Base-by-base conservation (phyloP, 2,329 filamentous ascomycete species). In the Tympanopsis confertula region DNA sequence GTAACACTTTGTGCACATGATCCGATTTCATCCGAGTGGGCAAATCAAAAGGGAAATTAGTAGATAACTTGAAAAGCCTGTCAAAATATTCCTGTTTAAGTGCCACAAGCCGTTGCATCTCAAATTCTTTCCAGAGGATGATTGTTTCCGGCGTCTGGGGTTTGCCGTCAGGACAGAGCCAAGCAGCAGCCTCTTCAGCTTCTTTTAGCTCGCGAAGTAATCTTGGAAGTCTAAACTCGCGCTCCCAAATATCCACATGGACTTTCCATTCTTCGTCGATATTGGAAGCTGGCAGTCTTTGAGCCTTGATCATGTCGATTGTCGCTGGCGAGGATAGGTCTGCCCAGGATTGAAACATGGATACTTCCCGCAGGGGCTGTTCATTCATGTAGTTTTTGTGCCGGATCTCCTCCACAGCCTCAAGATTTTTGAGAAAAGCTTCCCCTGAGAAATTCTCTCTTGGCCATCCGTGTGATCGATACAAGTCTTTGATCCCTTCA, bases 391-490 rank as follows among this genome's bases (percentile, higher is more conserved):
- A 35, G 13, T 14, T 38, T 19, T 35, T 36, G 2, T 5, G 12
- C 20, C 20, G 13, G 29, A 22, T 20, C 18, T 35, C 39, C 7
- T 13, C 2, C 1, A 36, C 39, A 19, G 35, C 35, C 15, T 19
- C 38, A 38, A 30, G 40, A 20, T 45, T 44, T 4, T 40, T 37
- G 7, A 45, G 35, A 29, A 50, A 49, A 19, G 40, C 46, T 5
- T 48, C 42, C 10, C 40, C 44, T 35, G 47, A 40, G 32, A 49
- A 49, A 4, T 41, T 29, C 3, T 38, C 33, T 13, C 39, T n/a
- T 1, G 41, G 45, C 48, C 48, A 50, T 29, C 46, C 47, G 20
- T 47, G 41, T 20, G 49, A 45, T 38, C 17, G 19, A 24, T 47
- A 48, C 12, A 49, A 20, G 5, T 41, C 41, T 19, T 32, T 40